Evolutionary conservation across 2,329 filamentous ascomycete species (phyloP).

Genomic region (Endoconidiophora laricicola): DNA sequence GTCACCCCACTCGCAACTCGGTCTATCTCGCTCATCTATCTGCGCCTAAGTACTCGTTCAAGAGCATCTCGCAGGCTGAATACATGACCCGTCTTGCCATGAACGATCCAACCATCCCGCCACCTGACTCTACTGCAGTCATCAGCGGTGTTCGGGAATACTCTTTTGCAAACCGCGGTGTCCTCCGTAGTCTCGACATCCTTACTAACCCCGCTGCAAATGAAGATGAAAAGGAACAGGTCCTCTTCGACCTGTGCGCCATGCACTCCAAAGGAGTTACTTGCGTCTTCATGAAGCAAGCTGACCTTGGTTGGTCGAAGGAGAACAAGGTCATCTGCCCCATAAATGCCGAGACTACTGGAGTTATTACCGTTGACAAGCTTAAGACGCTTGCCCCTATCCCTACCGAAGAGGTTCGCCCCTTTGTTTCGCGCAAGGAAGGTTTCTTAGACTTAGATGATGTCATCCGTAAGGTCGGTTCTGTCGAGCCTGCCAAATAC

Average conservation of each 20-base stretch:
- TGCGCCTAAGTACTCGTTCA: slow-evolving; percentile 78
- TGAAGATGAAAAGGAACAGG: slow-evolving; percentile 46
- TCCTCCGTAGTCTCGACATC: slow-evolving; percentile 80
- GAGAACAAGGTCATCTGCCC: slow-evolving; percentile 75
- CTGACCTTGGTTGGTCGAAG: slow-evolving; percentile 78
- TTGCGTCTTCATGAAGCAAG: slow-evolving; percentile 68
- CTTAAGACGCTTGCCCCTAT: slow-evolving; percentile 38
- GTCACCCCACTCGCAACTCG: slow-evolving; percentile 90
- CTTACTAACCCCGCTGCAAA: slow-evolving; percentile 52
- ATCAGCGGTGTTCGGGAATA: slow-evolving; percentile 95
- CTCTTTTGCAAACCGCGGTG: slow-evolving; percentile 72
- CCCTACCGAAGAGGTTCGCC: slow-evolving; percentile 27
- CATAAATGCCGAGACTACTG: slow-evolving; percentile 58
- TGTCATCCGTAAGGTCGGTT: slow-evolving; percentile 4
- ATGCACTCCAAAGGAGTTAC: slow-evolving; percentile 98
- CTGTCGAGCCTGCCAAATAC: slow-evolving; percentile 21
- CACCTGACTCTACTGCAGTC: slow-evolving; percentile 87
- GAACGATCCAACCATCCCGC: slow-evolving; percentile 56
- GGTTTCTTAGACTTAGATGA: slow-evolving; percentile 15
- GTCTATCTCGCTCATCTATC: slow-evolving; percentile 95
- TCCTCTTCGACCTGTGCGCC: slow-evolving; percentile 84
- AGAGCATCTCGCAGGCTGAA: slow-evolving; percentile 67
- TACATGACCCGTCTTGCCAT: slow-evolving; percentile 66
- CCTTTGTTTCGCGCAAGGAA: slow-evolving; percentile 23
- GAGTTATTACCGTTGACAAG: slow-evolving; percentile 58